Evolutionary conservation across 148 eudicot genomes (phyloP), one percentile per base, ranked within the genome.

Genomic region (Chenopodium suecicum): DNA sequence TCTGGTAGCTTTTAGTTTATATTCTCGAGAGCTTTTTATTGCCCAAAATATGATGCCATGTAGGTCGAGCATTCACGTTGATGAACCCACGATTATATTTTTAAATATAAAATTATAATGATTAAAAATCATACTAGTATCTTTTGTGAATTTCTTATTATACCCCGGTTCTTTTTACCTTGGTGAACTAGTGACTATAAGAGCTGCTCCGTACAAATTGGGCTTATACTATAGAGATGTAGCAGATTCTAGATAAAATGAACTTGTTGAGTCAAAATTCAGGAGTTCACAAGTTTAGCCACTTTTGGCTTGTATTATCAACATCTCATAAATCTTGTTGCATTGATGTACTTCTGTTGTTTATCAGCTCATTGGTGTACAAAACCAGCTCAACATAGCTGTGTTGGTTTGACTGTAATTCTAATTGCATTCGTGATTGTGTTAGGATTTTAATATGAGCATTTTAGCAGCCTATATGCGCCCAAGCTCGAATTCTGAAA

Each of bases 401-500:
- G 16, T 47, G 5, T 69, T 17, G 50, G 52, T 44, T 37, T 47
- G 63, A 47, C 27, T 70, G 41, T 70, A 19, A 58, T 63, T 52
- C 3, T 68, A 37, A 79, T 58, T 48, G 16, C 50, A 5, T 82
- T n/a, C 72, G 37, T 82, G 74, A 34, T 75, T 1, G 5, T 67
- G 9, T 44, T 89, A 93, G 97, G 89, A 88, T 74, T 93, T 93
- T 80, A 86, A 88, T 80, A 86, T 93, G 95, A 84, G 91, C 34
- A 67, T 93, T 79, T 78, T 93, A 81, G 95, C 95, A 80, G 88
- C 90, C 64, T 86, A 84, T 80, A 78, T 74, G 52, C 90, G 86
- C 41, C 89, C 94, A 20, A 88, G 86, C 82, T 85, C 91, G 8
- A 90, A 85, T 75, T 89, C 89, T 46, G 95, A 91, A 81, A 91